These are phyloP conservation scores for Penicillium sp. DNA, from an alignment of 2,329 filamentous ascomycete genomes.

Conservation along the genomic window DNA sequence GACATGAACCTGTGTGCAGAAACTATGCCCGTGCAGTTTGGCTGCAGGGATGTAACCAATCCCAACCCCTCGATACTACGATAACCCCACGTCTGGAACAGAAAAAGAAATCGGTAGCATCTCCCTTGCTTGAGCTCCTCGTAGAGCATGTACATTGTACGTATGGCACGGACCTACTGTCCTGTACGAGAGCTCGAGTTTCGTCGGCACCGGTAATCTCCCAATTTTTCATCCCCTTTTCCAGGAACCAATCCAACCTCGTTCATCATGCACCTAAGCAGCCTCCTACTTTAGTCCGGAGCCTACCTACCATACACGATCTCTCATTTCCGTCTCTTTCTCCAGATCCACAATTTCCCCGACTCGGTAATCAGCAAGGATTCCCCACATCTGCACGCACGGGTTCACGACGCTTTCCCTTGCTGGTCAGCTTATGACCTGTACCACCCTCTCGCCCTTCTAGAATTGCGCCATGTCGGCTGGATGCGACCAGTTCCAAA, in stretches of 20 bases:
- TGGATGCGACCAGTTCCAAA: not conserved
- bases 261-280: not conserved
- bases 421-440: not conserved
- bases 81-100: no score
- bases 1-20: not conserved
- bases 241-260: slow-evolving; percentile 1
- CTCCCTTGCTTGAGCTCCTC: not conserved
- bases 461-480: not conserved
- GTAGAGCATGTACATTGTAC: not conserved
- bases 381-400: slow-evolving; percentile 6
- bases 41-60: not conserved
- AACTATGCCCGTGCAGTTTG: not conserved
- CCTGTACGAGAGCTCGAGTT: not conserved
- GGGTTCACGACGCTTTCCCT: not conserved
- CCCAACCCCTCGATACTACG: not conserved
- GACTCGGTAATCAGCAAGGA: slow-evolving; percentile 2
- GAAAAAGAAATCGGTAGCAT: not conserved
- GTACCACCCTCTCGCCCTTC: not conserved
- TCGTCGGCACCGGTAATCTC: not conserved
- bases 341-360: slow-evolving; percentile 6
- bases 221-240: not conserved
- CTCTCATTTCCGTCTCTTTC: not conserved
- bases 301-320: not conserved
- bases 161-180: not conserved
- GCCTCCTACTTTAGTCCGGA: not conserved